Evolutionary conservation across 2,329 filamentous ascomycete species (phyloP).

Genomic region (Fusarium solani-melongenae): DNA sequence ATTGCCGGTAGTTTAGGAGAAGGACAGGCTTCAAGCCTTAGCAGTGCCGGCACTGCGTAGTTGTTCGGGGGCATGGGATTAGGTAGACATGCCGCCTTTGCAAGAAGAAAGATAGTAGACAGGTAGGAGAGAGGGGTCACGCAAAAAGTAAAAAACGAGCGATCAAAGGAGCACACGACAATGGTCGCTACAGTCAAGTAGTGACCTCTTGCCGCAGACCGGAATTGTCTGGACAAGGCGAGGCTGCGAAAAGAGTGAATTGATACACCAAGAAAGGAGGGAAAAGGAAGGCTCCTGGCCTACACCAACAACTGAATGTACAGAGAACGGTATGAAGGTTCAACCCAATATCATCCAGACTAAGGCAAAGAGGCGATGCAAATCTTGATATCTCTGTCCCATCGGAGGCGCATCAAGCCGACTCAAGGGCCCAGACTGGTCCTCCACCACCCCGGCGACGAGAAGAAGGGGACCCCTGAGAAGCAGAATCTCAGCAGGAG

Average conservation of each 20-base stretch:
- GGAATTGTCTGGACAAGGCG: slow-evolving; percentile 9
- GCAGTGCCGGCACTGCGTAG: slow-evolving; percentile 44
- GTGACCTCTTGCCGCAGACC: slow-evolving; percentile 5
- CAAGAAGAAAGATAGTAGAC: background rate
- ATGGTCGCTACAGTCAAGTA: background rate
- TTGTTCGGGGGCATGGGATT: slow-evolving; percentile 16
- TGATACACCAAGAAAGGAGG: slow-evolving; percentile 14
- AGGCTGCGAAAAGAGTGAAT: slow-evolving; percentile 13
- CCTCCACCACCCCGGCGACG: slow-evolving; percentile 12
- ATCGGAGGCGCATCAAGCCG: slow-evolving; percentile 31
- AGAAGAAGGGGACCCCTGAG: slow-evolving; percentile 7
- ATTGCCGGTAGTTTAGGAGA: slow-evolving; percentile 7
- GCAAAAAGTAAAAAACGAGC: slow-evolving; percentile 1
- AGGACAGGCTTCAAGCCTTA: slow-evolving; percentile 34
- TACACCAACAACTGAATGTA: slow-evolving; percentile 21
- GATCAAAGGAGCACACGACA: slow-evolving; percentile 10
- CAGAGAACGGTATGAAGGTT: slow-evolving; percentile 30
- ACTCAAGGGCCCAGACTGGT: slow-evolving; percentile 20
- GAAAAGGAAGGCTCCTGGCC: slow-evolving; percentile 32
- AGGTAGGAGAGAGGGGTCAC: background rate
- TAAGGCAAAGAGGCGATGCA: slow-evolving; percentile 29
- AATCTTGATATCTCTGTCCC: slow-evolving; percentile 30
- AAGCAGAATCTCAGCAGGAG: slow-evolving; percentile 24
- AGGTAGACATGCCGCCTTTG: slow-evolving; percentile 36
- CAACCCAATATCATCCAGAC: slow-evolving; percentile 15